A percentile compares a stretch with the other conserved stretches of the same genome.
These are phyloP conservation scores for Cystobasidiaceae sp. DNA, from an alignment of 1,284 basidiomycete genomes.

Conservation along the genomic window DNA sequence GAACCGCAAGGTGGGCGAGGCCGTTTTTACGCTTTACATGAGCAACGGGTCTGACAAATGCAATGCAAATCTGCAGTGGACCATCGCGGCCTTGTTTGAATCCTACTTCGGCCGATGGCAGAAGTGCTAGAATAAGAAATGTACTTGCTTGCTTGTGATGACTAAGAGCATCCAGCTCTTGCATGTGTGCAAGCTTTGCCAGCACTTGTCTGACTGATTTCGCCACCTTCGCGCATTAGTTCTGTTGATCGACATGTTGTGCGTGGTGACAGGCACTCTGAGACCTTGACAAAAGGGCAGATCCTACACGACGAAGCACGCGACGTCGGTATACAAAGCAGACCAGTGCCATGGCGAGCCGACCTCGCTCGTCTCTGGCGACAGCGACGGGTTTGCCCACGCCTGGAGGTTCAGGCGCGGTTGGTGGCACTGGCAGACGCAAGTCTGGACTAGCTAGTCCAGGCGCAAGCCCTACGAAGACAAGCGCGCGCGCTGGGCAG, in stretches of 20 bases:
- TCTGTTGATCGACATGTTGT: too few species aligned
- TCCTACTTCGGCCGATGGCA: conserved; percentile 40
- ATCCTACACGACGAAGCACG: too few species aligned
- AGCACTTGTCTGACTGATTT: too few species aligned
- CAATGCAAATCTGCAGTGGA: conserved; percentile 56
- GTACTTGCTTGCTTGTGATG: not conserved
- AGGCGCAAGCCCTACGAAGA: conserved; percentile 3
- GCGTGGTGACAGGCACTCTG: too few species aligned
- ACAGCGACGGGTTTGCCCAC: conserved; percentile 11
- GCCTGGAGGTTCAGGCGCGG: not conserved
- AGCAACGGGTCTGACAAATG: not conserved
- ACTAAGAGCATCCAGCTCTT: too few species aligned
- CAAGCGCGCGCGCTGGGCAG: not conserved
- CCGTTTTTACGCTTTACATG: not conserved
- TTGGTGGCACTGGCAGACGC: not conserved
- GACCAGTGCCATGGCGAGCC: conserved; percentile 11
- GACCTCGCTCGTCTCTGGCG: conserved; percentile 22
- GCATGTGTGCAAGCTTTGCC: too few species aligned
- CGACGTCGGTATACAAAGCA: not conserved
- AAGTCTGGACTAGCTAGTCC: conserved; percentile 18
- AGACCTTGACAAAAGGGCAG: too few species aligned
- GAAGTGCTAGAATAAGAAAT: conserved; percentile 9
- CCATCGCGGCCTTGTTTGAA: conserved; percentile 80
- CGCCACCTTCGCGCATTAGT: too few species aligned
- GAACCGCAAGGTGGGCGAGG: conserved; percentile 35